phyloP scores from a whole-genome alignment of 768 basidiomycete genomes.

The Leccinum longicurvipes region DNA sequence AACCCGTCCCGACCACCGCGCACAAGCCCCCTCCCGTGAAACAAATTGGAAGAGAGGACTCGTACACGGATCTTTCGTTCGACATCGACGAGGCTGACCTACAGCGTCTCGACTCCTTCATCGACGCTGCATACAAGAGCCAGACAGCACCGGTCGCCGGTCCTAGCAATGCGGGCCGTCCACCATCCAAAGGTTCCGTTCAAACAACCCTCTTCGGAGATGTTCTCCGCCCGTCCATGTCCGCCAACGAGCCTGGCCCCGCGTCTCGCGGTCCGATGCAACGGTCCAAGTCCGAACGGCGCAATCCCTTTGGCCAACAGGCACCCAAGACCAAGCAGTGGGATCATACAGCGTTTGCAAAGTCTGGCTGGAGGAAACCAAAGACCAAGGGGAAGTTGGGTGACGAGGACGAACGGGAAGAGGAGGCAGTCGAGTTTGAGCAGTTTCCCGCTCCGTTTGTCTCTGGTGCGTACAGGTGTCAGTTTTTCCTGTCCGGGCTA shows the following conservation, averaged over 20 bases:
- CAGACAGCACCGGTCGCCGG: constrained; percentile 42
- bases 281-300: constrained; percentile 40
- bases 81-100: constrained; percentile 58
- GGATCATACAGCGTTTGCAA: constrained; percentile 88
- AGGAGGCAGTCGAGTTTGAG: constrained; percentile 66
- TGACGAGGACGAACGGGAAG: constrained; percentile 55
- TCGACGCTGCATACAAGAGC: constrained; percentile 45
- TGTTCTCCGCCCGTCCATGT: constrained; percentile 36
- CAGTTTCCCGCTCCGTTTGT: constrained; percentile 83
- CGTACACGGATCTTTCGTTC: constrained; percentile 50
- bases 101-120: constrained; percentile 49
- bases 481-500: constrained; percentile 1
- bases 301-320: constrained; percentile 49
- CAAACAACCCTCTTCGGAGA: constrained; percentile 72
- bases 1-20: constrained; percentile 22
- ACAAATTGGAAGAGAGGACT: constrained; percentile 37
- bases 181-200: constrained; percentile 37
- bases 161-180: constrained; percentile 25
- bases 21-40: constrained; percentile 14
- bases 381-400: constrained; percentile 54
- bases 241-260: constrained; percentile 28
- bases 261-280: constrained; percentile 36
- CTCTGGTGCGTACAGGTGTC: constrained; percentile 44
- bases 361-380: constrained; percentile 62
- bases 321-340: constrained; percentile 75